phyloP scores from a whole-genome alignment of 1,139 yeast genomes.

The Magnusiomyces paraingens region DNA sequence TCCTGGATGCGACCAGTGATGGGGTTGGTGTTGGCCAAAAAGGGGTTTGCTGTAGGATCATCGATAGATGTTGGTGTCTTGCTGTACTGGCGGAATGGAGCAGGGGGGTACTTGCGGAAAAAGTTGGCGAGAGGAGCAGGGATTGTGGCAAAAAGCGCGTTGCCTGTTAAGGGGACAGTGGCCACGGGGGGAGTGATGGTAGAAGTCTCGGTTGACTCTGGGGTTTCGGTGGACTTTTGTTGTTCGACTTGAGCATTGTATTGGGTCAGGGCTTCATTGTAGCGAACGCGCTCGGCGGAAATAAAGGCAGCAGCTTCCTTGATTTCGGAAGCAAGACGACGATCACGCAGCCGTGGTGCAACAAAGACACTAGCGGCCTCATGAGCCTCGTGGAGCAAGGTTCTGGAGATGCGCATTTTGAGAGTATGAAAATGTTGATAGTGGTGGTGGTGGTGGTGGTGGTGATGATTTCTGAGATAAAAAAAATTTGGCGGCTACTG shows the following conservation, averaged over 20 bases:
- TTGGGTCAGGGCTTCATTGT: not conserved
- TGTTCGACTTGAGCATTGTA: constrained; percentile 11
- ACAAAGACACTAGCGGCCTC: not conserved
- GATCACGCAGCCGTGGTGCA: constrained; percentile 15
- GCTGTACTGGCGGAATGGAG: constrained; percentile 65
- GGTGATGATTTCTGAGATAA: not conserved
- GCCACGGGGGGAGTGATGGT: not conserved
- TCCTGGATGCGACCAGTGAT: constrained; percentile 71
- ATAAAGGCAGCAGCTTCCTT: constrained; percentile 8
- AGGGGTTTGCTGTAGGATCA: constrained; percentile 78
- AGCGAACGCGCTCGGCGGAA: constrained; percentile 6
- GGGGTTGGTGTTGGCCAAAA: constrained; percentile 78
- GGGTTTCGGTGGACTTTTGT: constrained; percentile 13
- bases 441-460: not conserved
- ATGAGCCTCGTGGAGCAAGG: too few species aligned
- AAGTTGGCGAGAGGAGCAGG: constrained; percentile 70
- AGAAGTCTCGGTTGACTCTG: not conserved
- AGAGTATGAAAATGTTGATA: not conserved
- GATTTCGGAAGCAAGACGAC: constrained; percentile 9
- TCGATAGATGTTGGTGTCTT: constrained; percentile 56
- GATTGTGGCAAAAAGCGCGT: constrained; percentile 37
- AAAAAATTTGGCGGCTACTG: not conserved
- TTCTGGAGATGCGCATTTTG: not conserved
- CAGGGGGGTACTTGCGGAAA: constrained; percentile 79
- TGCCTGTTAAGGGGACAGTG: constrained; percentile 14